phyloP scores from a whole-genome alignment of 1,284 basidiomycete genomes.

The Caloboletus inedulis region DNA sequence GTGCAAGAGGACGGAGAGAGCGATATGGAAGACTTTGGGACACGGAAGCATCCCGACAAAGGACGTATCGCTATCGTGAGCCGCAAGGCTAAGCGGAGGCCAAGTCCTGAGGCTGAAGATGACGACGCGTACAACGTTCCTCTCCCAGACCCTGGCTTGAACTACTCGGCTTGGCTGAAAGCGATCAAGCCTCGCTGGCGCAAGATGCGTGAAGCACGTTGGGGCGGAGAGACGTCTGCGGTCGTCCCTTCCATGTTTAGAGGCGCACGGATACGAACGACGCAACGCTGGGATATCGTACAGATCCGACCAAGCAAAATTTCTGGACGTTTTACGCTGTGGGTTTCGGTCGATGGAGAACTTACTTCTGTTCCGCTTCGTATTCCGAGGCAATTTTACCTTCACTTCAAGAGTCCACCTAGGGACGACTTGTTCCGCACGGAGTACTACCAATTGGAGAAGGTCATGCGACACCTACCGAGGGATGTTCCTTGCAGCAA shows the following conservation, averaged over 20 bases:
- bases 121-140: slow-evolving; percentile 32
- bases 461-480: slow-evolving; percentile 79
- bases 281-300: slow-evolving; percentile 87
- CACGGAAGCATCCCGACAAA: slow-evolving; percentile 31
- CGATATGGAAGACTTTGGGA: slow-evolving; percentile 71
- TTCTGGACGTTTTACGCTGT: slow-evolving; percentile 85
- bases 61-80: slow-evolving; percentile 56
- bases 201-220: slow-evolving; percentile 49
- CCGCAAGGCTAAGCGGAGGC: slow-evolving; percentile 43
- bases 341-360: slow-evolving; percentile 84
- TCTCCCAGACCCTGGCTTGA: slow-evolving; percentile 57
- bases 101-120: slow-evolving; percentile 41
- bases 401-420: slow-evolving; percentile 78
- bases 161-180: slow-evolving; percentile 81
- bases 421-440: slow-evolving; percentile 62
- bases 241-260: slow-evolving; percentile 79
- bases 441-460: slow-evolving; percentile 70
- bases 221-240: slow-evolving; percentile 39
- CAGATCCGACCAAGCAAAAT: slow-evolving; percentile 80
- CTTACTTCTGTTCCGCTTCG: slow-evolving; percentile 80
- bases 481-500: slow-evolving; percentile 75
- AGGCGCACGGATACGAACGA: slow-evolving; percentile 62
- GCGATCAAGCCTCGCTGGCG: slow-evolving; percentile 84
- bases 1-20: slow-evolving; percentile 34
- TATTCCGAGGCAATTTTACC: slow-evolving; percentile 89